Percentiles rank a stretch among this genome's conserved stretches.
Conservation (phyloP, 2,329 filamentous ascomycete genomes). For the Aspergillus viridinutans region DNA sequence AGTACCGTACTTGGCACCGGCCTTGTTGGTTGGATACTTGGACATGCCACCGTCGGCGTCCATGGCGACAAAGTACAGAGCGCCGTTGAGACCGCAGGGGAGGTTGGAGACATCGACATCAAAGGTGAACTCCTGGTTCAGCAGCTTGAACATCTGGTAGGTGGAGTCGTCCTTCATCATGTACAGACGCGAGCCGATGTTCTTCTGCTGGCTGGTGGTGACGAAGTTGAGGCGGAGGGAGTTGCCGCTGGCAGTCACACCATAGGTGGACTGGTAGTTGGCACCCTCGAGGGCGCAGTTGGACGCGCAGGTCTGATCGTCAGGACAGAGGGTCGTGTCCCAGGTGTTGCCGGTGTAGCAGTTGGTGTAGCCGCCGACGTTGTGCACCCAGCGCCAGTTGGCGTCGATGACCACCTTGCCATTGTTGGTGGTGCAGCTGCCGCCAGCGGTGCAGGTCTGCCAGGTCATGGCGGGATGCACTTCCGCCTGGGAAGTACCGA, state of each 20-base stretch:
- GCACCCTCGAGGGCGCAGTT: constrained; percentile 58
- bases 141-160: constrained; percentile 63
- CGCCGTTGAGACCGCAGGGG: constrained; percentile 67
- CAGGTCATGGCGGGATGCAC: constrained; percentile 50
- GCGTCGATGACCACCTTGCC: constrained; percentile 52
- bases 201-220: constrained; percentile 33
- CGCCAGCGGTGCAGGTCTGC: constrained; percentile 48
- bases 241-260: constrained; percentile 48
- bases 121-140: constrained; percentile 67
- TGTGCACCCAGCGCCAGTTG: constrained; percentile 58
- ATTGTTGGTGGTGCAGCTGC: constrained; percentile 48
- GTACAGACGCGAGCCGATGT: constrained; percentile 55
- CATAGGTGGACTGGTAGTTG: constrained; percentile 51
- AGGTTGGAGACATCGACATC: constrained; percentile 67
- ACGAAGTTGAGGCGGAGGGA: constrained; percentile 49
- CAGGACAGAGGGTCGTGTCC: constrained; percentile 48
- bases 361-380: constrained; percentile 48
- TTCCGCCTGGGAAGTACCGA: constrained; percentile 18
- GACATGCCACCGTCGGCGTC: constrained; percentile 56
- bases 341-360: constrained; percentile 55
- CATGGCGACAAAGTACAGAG: constrained; percentile 63
- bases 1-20: constrained; percentile 57
- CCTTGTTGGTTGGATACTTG: constrained; percentile 50
- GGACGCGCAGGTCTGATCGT: constrained; percentile 47
- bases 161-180: constrained; percentile 58